Conservation (phyloP, 176 grass and related monocot genomes). For the Dactylis glomerata region DNA sequence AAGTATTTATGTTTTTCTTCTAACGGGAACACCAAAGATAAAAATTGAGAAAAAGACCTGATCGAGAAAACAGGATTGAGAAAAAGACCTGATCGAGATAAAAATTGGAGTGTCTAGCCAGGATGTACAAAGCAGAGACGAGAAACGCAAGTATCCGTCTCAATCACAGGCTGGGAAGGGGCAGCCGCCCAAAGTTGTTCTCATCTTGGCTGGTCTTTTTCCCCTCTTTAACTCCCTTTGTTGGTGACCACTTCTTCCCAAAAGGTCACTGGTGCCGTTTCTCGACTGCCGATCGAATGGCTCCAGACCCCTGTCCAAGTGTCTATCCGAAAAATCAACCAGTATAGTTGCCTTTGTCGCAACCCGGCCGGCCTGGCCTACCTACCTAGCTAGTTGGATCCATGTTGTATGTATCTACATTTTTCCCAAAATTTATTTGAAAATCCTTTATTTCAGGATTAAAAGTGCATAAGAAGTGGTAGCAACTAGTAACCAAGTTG, state of each 20-base stretch:
- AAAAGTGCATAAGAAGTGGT: neutral
- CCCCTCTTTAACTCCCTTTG: slow-evolving; percentile 29
- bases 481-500: slow-evolving; percentile 1
- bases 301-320: neutral
- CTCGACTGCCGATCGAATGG: neutral
- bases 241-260: slow-evolving; percentile 16
- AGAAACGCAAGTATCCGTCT: slow-evolving; percentile 15
- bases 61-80: neutral
- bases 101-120: neutral
- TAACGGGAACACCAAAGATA: neutral
- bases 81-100: neutral
- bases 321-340: neutral
- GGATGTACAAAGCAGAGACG: slow-evolving; percentile 3
- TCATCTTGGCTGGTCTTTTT: slow-evolving; percentile 35
- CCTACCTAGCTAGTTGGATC: neutral
- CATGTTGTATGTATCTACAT: neutral
- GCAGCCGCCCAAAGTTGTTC: slow-evolving; percentile 40
- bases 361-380: neutral
- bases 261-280: slow-evolving; percentile 6
- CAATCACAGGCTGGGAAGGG: slow-evolving; percentile 8
- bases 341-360: neutral
- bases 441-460: neutral
- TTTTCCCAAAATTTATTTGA: neutral
- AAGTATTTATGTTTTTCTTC: neutral
- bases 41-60: neutral